Evolutionary conservation across 73 alveolate species (phyloP).

Genomic region (Tetrahymena malaccensis): DNA sequence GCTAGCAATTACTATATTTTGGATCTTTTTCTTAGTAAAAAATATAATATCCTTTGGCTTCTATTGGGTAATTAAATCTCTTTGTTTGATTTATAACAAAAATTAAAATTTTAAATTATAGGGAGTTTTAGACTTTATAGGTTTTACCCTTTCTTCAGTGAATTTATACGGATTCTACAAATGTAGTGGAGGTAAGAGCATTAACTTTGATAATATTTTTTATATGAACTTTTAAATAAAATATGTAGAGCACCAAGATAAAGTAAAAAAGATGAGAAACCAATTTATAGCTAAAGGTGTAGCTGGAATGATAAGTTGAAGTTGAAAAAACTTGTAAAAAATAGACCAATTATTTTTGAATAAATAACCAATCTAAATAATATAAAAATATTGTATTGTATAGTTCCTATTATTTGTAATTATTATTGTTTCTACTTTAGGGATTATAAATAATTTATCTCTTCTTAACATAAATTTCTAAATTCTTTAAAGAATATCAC

Average conservation of each 20-base stretch:
- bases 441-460: neutral
- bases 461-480: too few relatives aligned
- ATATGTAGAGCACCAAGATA: neutral
- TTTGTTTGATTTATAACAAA: neutral
- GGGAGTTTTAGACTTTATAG: neutral
- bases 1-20: neutral
- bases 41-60: neutral
- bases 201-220: neutral
- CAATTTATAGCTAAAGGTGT: neutral
- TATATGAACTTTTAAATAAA: neutral
- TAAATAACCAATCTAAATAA: too few relatives aligned
- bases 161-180: neutral
- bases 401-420: neutral
- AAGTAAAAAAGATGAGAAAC: neutral
- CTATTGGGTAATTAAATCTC: neutral
- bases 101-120: neutral
- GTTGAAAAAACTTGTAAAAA: neutral
- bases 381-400: neutral
- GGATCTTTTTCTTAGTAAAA: neutral
- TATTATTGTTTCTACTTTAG: neutral
- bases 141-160: neutral
- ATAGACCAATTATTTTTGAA: too few relatives aligned
- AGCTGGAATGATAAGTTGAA: neutral
- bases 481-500: too few relatives aligned
- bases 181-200: neutral